Evolutionary conservation across 2,329 filamentous ascomycete genomes (phyloP).

Genomic region (Cercospora nicotianae): DNA sequence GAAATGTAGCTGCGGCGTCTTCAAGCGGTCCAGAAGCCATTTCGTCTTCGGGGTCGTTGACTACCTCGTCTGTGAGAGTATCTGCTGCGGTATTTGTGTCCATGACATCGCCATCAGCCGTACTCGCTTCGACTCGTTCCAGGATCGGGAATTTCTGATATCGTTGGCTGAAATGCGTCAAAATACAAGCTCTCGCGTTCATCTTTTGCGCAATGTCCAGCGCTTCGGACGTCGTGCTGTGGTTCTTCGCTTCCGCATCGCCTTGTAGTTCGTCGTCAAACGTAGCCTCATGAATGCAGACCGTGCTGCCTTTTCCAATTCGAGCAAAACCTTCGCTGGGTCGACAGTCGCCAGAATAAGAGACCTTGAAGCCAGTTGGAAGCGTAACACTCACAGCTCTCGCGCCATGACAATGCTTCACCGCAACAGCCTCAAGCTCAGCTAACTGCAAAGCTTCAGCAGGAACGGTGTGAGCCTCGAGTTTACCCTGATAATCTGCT

Average conservation of each 20-base stretch:
- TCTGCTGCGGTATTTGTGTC: constrained; percentile 15
- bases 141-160: constrained; percentile 73
- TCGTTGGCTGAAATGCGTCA: constrained; percentile 94
- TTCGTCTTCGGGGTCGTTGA: constrained; percentile 18
- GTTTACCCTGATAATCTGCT: constrained; percentile 29
- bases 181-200: constrained; percentile 73
- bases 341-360: constrained; percentile 92
- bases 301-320: constrained; percentile 72
- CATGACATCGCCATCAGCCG: constrained; percentile 25
- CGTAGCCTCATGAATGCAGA: constrained; percentile 93
- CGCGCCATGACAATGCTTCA: constrained; percentile 77
- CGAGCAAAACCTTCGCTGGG: constrained; percentile 68
- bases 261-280: constrained; percentile 81
- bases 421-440: constrained; percentile 65
- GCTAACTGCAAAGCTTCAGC: constrained; percentile 59
- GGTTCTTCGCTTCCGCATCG: constrained; percentile 84
- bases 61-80: background rate
- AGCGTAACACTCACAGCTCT: constrained; percentile 77
- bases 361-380: constrained; percentile 76
- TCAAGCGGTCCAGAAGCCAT: constrained; percentile 33
- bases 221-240: constrained; percentile 85
- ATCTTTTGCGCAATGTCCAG: constrained; percentile 74
- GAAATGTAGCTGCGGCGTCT: constrained; percentile 30
- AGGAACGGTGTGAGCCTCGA: constrained; percentile 26
- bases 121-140: constrained; percentile 42